Percentiles rank a stretch among this genome's conserved stretches.
Evolutionary conservation across 208 protist species (phyloP).

Genomic region (Trypanosoma rangeli): DNA sequence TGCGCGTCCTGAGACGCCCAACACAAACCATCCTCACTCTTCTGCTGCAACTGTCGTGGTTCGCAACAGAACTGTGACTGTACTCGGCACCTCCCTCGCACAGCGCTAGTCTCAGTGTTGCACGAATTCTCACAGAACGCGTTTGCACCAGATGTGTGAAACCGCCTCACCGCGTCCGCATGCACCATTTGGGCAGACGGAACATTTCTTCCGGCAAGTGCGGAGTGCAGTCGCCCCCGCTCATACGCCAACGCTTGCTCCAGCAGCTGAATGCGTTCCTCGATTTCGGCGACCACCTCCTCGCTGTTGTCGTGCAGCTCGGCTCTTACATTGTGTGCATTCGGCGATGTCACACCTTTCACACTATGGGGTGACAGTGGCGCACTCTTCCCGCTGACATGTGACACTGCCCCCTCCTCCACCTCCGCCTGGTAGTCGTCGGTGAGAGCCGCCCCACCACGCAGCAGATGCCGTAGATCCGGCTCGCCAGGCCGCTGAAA

Average conservation of each 20-base stretch:
- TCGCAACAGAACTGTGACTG: too few species aligned
- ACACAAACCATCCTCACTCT: too few species aligned
- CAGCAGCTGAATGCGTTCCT: slow-evolving; percentile 5
- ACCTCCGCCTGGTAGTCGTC: neutral
- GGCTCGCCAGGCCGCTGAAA: slow-evolving; percentile 2
- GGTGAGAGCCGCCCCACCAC: neutral
- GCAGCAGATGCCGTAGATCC: neutral
- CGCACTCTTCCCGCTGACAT: too few species aligned
- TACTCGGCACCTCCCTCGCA: too few species aligned
- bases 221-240: neutral
- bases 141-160: too few species aligned
- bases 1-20: too few species aligned
- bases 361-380: too few species aligned
- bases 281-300: neutral
- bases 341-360: neutral
- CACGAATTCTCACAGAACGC: too few species aligned
- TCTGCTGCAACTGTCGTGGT: too few species aligned
- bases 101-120: too few species aligned
- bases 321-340: neutral
- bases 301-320: neutral
- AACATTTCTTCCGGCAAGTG: neutral
- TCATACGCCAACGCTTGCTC: slow-evolving; percentile 8
- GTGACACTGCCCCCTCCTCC: neutral
- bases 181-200: neutral
- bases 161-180: neutral